Evolutionary conservation across 768 basidiomycete genomes (phyloP).

Genomic region (Phylloporus sp.): DNA sequence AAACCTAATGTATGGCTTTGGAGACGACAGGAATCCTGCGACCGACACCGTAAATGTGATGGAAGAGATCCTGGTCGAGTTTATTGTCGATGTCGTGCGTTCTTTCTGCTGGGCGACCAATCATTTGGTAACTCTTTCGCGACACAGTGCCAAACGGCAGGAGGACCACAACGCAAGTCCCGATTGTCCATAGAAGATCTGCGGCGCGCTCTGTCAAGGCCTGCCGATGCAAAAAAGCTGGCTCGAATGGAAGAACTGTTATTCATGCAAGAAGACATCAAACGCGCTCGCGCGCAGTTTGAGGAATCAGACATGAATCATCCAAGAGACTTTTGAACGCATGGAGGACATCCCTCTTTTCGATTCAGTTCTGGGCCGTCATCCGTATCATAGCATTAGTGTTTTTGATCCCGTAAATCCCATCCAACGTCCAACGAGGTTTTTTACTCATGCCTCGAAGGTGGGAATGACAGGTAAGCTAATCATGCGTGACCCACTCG

Average conservation of each 20-base stretch:
- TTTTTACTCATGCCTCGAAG: no score
- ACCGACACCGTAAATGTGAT: conserved; percentile 86
- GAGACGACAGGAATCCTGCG: conserved; percentile 84
- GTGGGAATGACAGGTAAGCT: neutral
- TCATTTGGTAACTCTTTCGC: conserved; percentile 5
- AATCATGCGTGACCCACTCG: neutral
- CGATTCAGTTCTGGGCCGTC: neutral
- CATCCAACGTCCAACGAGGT: neutral
- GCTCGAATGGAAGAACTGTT: conserved; percentile 88
- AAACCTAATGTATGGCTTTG: conserved; percentile 89
- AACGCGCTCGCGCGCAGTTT: conserved; percentile 79
- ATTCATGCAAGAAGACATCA: conserved; percentile 93
- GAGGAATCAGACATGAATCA: conserved; percentile 48
- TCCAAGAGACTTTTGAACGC: conserved; percentile 41
- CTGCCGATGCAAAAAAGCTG: conserved; percentile 88
- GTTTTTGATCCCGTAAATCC: conserved; percentile 3
- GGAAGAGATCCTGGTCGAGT: conserved; percentile 91
- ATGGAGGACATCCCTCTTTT: neutral
- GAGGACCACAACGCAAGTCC: conserved; percentile 61
- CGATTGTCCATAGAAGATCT: conserved; percentile 86
- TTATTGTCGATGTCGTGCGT: conserved; percentile 84
- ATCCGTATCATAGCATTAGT: conserved; percentile 1
- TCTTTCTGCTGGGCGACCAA: conserved; percentile 4
- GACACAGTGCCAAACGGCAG: conserved; percentile 65
- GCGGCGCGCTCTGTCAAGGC: conserved; percentile 69